Evolutionary conservation across 2,329 filamentous ascomycete genomes (phyloP).

Genomic region (Rutstroemia sp.): DNA sequence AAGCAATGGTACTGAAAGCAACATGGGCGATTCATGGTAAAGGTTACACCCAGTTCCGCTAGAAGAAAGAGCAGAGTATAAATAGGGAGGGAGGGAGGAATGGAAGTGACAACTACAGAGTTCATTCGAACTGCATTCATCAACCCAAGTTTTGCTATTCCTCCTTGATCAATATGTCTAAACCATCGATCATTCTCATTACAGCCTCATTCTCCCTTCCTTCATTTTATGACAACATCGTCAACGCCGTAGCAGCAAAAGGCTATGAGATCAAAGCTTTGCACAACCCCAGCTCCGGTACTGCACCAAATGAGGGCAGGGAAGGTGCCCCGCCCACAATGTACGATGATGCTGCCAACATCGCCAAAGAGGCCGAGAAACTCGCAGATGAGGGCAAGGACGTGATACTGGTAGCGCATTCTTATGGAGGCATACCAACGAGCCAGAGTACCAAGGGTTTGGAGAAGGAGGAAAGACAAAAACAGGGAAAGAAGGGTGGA

Average conservation of each 20-base stretch:
- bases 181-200: conserved; percentile 14
- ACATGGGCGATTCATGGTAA: not conserved
- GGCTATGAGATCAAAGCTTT: conserved; percentile 11
- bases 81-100: not conserved
- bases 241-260: conserved; percentile 4
- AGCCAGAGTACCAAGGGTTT: conserved; percentile 31
- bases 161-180: conserved; percentile 3
- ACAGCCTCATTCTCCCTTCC: conserved; percentile 14
- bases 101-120: not conserved
- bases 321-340: conserved; percentile 19
- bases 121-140: not conserved
- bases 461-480: conserved; percentile 30
- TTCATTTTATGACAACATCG: conserved; percentile 11
- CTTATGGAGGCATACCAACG: conserved; percentile 32
- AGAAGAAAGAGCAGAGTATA: not conserved
- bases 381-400: conserved; percentile 30
- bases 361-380: conserved; percentile 27
- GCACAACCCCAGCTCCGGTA: not conserved
- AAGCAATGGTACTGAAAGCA: not conserved
- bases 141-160: not conserved
- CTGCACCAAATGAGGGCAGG: not conserved
- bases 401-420: conserved; percentile 34
- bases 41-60: not conserved
- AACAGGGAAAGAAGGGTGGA: conserved; percentile 33
- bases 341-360: conserved; percentile 32